Conservation (phyloP, 2,329 filamentous ascomycete species). For the Monilinia laxa region DNA sequence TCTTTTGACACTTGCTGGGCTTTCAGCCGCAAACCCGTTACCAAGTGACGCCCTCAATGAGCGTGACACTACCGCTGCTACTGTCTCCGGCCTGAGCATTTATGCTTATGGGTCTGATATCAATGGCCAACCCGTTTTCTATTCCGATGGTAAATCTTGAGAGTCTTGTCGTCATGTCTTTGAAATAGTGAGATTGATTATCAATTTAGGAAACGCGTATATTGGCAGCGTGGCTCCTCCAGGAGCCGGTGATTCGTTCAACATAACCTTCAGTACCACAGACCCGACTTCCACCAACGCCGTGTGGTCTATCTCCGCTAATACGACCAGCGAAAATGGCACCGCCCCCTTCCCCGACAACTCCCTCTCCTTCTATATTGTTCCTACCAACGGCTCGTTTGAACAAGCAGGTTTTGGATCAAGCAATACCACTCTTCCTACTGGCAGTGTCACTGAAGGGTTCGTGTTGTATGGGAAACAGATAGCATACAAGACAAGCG, state of each 20-base stretch:
- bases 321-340: not conserved
- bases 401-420: not conserved
- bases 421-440: not conserved
- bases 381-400: not conserved
- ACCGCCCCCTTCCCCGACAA: not conserved
- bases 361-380: not conserved
- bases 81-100: not conserved
- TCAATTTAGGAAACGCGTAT: conserved; percentile 9
- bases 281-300: not conserved
- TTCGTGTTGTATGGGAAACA: conserved; percentile 7
- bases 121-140: conserved; percentile 5
- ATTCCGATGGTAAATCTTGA: not conserved
- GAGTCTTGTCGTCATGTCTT: not conserved
- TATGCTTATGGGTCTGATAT: not conserved
- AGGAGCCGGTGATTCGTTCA: not conserved
- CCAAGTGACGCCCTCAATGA: not conserved
- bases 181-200: not conserved
- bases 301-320: not conserved
- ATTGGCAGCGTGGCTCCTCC: not conserved
- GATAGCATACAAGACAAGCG: not conserved
- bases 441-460: not conserved
- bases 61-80: not conserved
- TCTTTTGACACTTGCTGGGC: not conserved
- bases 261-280: conserved; percentile 3
- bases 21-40: not conserved